Percentiles rank a stretch among this genome's conserved stretches.
phyloP scores from a whole-genome alignment of 768 basidiomycete genomes.

The Dendrothele bispora region DNA sequence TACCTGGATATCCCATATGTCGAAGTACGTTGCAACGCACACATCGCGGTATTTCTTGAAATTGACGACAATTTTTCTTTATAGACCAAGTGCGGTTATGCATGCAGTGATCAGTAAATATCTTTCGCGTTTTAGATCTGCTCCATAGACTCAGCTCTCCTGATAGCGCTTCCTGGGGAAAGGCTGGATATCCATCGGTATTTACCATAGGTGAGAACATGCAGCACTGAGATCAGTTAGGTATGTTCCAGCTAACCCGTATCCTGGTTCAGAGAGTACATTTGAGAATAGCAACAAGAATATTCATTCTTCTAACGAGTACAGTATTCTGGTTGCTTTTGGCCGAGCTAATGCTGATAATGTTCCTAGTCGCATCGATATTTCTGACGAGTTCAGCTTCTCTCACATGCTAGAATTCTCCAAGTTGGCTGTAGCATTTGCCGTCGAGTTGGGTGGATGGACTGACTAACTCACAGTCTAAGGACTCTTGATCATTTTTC shows the following conservation, averaged over 20 bases:
- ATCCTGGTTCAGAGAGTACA: constrained; percentile 61
- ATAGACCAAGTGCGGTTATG: constrained; percentile 89
- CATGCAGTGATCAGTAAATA: constrained; percentile 86
- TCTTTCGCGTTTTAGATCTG: constrained; percentile 24
- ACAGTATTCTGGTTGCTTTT: constrained; percentile 26
- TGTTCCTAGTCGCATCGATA: constrained; percentile 69
- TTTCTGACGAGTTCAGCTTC: constrained; percentile 89
- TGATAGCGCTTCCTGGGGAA: constrained; percentile 72
- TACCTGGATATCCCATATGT: constrained; percentile 87
- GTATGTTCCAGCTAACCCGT: background rate
- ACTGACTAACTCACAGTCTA: constrained; percentile 28
- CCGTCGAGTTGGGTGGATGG: constrained; percentile 68
- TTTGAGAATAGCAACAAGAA: constrained; percentile 80
- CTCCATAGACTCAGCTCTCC: constrained; percentile 16
- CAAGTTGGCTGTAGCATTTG: constrained; percentile 79
- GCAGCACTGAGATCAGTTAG: background rate
- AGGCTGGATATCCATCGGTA: constrained; percentile 81
- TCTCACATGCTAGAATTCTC: constrained; percentile 88
- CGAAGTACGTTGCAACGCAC: constrained; percentile 35
- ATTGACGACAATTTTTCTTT: constrained; percentile 8
- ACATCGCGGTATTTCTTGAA: background rate
- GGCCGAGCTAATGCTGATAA: constrained; percentile 7
- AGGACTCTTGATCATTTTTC: no score
- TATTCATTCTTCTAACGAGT: constrained; percentile 85
- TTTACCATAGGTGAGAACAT: constrained; percentile 72